Conservation (phyloP, 805 yeast genomes). For the Candida ascalaphidarum region DNA sequence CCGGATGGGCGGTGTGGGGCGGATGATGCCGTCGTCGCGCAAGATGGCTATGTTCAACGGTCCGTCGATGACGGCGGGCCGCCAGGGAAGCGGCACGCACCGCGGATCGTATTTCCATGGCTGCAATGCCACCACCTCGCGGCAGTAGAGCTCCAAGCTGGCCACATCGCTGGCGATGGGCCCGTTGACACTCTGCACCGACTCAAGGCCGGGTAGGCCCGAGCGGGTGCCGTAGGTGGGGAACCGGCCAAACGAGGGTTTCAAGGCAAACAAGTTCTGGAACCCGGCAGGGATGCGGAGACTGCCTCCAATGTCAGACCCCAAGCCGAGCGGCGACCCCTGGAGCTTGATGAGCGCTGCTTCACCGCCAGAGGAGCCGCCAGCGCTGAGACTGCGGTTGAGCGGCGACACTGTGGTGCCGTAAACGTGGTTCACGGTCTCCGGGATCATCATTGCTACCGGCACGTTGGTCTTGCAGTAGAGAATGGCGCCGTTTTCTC, state of each 20-base stretch:
- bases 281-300: constrained; percentile 40
- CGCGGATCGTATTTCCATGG: constrained; percentile 46
- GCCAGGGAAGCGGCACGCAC: constrained; percentile 45
- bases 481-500: constrained; percentile 44
- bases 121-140: constrained; percentile 25
- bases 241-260: constrained; percentile 39
- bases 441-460: constrained; percentile 42
- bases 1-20: constrained; percentile 49
- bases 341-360: constrained; percentile 36
- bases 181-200: constrained; percentile 37
- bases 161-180: constrained; percentile 35
- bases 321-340: constrained; percentile 46
- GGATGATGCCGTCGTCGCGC: constrained; percentile 33
- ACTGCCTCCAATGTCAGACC: constrained; percentile 48
- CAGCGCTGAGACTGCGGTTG: constrained; percentile 34
- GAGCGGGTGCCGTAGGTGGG: constrained; percentile 26
- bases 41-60: constrained; percentile 37
- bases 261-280: constrained; percentile 32
- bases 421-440: constrained; percentile 34
- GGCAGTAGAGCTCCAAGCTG: constrained; percentile 29
- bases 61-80: constrained; percentile 19
- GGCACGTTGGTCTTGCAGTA: constrained; percentile 49
- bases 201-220: constrained; percentile 25
- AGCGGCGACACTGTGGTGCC: constrained; percentile 41
- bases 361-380: constrained; percentile 51